Evolutionary conservation across 768 basidiomycete species (phyloP).

Genomic region (button mushroom (Agaricus bisporus)): DNA sequence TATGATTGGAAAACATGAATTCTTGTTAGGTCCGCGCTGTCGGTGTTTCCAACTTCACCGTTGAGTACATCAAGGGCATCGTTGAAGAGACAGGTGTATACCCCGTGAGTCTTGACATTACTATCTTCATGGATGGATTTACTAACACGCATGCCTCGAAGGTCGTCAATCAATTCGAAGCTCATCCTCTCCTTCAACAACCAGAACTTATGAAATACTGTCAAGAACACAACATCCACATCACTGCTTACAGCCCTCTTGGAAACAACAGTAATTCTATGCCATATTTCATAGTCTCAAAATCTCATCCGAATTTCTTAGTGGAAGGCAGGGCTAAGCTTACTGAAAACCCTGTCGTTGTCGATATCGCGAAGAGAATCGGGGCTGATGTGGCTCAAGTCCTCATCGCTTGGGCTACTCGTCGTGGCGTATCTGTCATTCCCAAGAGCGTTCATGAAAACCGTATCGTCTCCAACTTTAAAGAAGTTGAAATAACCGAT

Average conservation of each 20-base stretch:
- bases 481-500: background rate
- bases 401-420: slow-evolving; percentile 72
- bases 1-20: background rate
- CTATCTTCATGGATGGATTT: background rate
- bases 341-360: slow-evolving; percentile 58
- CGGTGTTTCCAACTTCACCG: slow-evolving; percentile 81
- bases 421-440: slow-evolving; percentile 76
- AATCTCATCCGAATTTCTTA: slow-evolving; percentile 17
- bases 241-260: slow-evolving; percentile 64
- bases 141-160: slow-evolving; percentile 15
- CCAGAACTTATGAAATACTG: slow-evolving; percentile 67
- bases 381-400: slow-evolving; percentile 73
- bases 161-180: slow-evolving; percentile 76
- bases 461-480: slow-evolving; percentile 35
- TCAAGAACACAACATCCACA: slow-evolving; percentile 61
- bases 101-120: slow-evolving; percentile 42
- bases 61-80: slow-evolving; percentile 59
- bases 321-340: slow-evolving; percentile 58
- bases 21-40: slow-evolving; percentile 50
- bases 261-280: slow-evolving; percentile 65
- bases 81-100: slow-evolving; percentile 64
- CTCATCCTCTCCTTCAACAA: slow-evolving; percentile 76
- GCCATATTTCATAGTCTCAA: background rate
- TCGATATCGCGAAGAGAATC: slow-evolving; percentile 56
- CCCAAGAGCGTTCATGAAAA: slow-evolving; percentile 75